These are phyloP conservation scores for Serendipita sp. DNA, from an alignment of 768 basidiomycete genomes.

Conservation along the genomic window DNA sequence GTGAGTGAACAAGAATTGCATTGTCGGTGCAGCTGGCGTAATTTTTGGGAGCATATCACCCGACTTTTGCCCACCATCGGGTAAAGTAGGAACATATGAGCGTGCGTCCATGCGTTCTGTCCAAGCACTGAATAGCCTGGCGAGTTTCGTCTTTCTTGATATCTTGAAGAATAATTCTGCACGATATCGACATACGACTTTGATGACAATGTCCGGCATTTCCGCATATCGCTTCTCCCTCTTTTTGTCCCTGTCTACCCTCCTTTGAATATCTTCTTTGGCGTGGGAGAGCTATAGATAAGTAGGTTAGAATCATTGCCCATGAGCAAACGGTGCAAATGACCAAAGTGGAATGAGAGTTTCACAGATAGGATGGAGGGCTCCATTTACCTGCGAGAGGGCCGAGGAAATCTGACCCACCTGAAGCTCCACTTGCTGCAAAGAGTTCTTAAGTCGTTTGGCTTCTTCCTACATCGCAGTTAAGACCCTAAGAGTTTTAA, in stretches of 20 bases:
- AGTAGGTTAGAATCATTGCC: not conserved
- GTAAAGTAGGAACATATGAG: not conserved
- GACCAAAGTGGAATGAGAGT: not conserved
- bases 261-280: conserved; percentile 64
- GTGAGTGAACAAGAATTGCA: conserved; percentile 77
- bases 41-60: conserved; percentile 22
- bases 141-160: conserved; percentile 74
- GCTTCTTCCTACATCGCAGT: conserved; percentile 51
- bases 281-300: not conserved
- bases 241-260: conserved; percentile 58
- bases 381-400: conserved; percentile 6
- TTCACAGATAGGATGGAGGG: not conserved
- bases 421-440: conserved; percentile 1
- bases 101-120: conserved; percentile 63
- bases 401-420: conserved; percentile 6
- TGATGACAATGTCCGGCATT: conserved; percentile 79
- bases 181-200: conserved; percentile 75
- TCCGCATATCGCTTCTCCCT: conserved; percentile 72
- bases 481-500: not conserved
- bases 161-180: conserved; percentile 89
- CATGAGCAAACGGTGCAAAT: not conserved
- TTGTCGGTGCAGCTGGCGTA: conserved; percentile 29
- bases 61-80: not conserved
- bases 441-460: conserved; percentile 38
- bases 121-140: conserved; percentile 73